Base-by-base conservation (phyloP, 108 stramenopile species). In the Chaetoceros muelleri region DNA sequence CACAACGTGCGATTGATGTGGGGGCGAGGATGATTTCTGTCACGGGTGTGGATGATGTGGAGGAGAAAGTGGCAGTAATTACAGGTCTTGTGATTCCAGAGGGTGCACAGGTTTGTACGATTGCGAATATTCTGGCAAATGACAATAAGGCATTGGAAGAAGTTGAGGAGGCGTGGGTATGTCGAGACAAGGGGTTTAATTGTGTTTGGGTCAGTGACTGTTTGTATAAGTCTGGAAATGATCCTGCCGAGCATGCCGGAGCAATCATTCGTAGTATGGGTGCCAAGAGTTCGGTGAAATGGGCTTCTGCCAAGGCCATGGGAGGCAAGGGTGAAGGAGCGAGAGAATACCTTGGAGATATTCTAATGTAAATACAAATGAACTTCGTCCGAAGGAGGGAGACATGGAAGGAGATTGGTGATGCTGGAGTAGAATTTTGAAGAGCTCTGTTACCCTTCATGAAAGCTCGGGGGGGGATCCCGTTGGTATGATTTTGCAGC, bases 401-500 rank as follows among this genome's bases (percentile, higher is more conserved):
- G 56, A 55, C 30, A 30, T 58, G 56, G 90, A 93, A 68, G 86
- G 86, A 16, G 90, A 93, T 48, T 8, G 90, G 84, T 21, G 80
- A 87, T 60, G 81, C 79, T 7, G 86, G 90, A 17, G 58, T 60
- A 44, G 19, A 46, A 45, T 88, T 85, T 46, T 58, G 88, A 29
- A 29, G 69, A 44, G 73, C 58, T 3, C 60, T 93, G 58, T 44
- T 93, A 28, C 82, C 82, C 23, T 57, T 81, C 22, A 44, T 93
- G 55, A 86, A 81, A 44, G 62, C 76, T 28, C 70, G 78, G 44
- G 18, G 87, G 83, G 24, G 87, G 83, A 59, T 73, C 72, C 44
- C 87, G 85, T 55, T 89, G 87, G 87, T 89, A 85, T 65, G 87
- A 89, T 44, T 89, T 89, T 72, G 76, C 69, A 2, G 87, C 87